These are phyloP conservation scores for Aspergillus sp. DNA, from an alignment of 2,329 filamentous ascomycete genomes.

Conservation along the genomic window DNA sequence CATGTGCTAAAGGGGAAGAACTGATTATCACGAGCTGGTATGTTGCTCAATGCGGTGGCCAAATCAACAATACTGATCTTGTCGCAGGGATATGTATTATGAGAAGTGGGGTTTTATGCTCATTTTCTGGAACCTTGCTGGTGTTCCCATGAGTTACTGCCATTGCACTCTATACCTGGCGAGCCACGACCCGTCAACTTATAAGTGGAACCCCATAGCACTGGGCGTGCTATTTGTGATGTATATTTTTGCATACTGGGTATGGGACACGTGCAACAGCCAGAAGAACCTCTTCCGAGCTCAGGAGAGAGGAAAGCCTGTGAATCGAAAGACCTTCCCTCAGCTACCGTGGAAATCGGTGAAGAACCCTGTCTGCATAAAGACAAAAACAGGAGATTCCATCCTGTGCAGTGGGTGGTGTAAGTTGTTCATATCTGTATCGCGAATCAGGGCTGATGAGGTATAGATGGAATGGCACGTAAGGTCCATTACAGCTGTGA, in stretches of 20 bases:
- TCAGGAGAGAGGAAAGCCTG: slow-evolving; percentile 68
- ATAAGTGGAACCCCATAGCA: slow-evolving; percentile 70
- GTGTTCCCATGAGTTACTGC: slow-evolving; percentile 87
- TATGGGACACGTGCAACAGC: slow-evolving; percentile 88
- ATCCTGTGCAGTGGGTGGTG: slow-evolving; percentile 85
- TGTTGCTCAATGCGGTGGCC: slow-evolving; percentile 19
- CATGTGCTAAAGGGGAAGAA: slow-evolving; percentile 88
- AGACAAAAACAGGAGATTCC: slow-evolving; percentile 69
- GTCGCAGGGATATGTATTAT: slow-evolving; percentile 77
- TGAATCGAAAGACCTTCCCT: slow-evolving; percentile 77
- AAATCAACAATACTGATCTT: neutral
- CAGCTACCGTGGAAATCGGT: slow-evolving; percentile 83
- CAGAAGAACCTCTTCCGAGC: slow-evolving; percentile 91
- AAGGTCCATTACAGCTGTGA: slow-evolving; percentile 83
- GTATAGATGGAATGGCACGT: slow-evolving; percentile 64
- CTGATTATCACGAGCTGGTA: slow-evolving; percentile 82
- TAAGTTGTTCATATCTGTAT: slow-evolving; percentile 38
- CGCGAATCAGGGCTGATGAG: slow-evolving; percentile 2
- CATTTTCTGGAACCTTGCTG: slow-evolving; percentile 95
- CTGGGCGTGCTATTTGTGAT: slow-evolving; percentile 63
- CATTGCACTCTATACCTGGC: slow-evolving; percentile 89
- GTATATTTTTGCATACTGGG: slow-evolving; percentile 84
- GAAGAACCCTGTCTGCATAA: slow-evolving; percentile 75
- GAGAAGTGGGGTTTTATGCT: slow-evolving; percentile 97
- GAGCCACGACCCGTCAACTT: slow-evolving; percentile 73